phyloP scores from a whole-genome alignment of 225 moss, liverwort and hornwort species.

The Bryum argenteum region DNA sequence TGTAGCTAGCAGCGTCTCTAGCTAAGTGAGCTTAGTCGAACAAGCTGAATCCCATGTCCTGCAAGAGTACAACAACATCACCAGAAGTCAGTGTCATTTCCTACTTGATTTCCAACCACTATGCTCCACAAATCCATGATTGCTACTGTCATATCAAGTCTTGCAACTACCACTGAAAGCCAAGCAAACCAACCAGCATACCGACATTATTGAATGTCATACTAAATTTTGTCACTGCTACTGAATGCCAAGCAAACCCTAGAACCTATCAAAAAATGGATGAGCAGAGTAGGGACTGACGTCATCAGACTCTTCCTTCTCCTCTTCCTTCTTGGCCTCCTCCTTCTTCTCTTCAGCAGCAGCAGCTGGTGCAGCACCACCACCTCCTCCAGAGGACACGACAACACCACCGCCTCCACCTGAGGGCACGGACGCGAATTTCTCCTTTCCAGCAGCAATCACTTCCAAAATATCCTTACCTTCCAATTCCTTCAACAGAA shows the following conservation, averaged over 20 bases:
- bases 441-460: slow-evolving; percentile 77
- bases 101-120: neutral
- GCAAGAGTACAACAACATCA: slow-evolving; percentile 19
- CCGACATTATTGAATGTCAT: no score
- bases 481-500: slow-evolving; percentile 64
- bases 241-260: no score
- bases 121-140: no score
- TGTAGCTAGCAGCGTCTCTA: slow-evolving; percentile 3
- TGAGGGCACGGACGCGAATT: slow-evolving; percentile 80
- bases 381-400: slow-evolving; percentile 38
- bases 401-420: slow-evolving; percentile 57
- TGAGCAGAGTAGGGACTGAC: slow-evolving; percentile 33
- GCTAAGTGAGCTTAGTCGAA: slow-evolving; percentile 46
- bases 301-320: slow-evolving; percentile 83
- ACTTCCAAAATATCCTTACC: slow-evolving; percentile 85
- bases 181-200: no score
- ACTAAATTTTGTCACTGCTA: no score
- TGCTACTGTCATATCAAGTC: no score
- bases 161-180: no score
- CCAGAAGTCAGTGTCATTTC: slow-evolving; percentile 4
- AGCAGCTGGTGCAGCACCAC: slow-evolving; percentile 40
- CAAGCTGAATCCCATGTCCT: slow-evolving; percentile 78
- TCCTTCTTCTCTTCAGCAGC: slow-evolving; percentile 56
- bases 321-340: slow-evolving; percentile 47
- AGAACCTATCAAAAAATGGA: no score